A percentile compares a stretch with the other conserved stretches of the same genome.
phyloP scores from a whole-genome alignment of 2,329 filamentous ascomycete genomes.

The Monilinia polystroma region DNA sequence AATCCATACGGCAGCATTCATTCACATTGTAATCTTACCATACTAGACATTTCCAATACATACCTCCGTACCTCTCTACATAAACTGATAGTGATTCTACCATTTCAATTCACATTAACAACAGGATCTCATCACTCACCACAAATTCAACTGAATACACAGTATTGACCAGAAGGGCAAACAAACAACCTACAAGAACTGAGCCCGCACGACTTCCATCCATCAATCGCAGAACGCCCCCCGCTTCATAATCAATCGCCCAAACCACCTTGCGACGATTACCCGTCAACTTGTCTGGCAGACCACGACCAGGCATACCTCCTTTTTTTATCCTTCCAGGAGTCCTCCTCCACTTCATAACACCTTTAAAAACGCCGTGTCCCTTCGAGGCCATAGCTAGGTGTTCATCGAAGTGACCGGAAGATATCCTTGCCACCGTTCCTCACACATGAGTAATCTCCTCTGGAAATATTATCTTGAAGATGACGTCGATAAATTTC shows the following conservation, averaged over 20 bases:
- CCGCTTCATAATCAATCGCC: slow-evolving; percentile 15
- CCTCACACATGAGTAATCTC: slow-evolving; percentile 84
- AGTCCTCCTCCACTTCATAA: slow-evolving; percentile 50
- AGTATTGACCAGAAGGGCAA: not conserved
- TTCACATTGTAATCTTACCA: slow-evolving; percentile 3
- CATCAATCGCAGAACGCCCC: slow-evolving; percentile 14
- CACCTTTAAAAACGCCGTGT: slow-evolving; percentile 93
- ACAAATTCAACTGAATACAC: not conserved
- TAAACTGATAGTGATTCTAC: slow-evolving; percentile 4
- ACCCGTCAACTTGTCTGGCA: slow-evolving; percentile 24
- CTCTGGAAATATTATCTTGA: slow-evolving; percentile 97
- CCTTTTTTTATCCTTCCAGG: slow-evolving; percentile 29
- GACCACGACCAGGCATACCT: slow-evolving; percentile 17
- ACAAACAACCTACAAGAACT: not conserved
- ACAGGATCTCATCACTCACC: not conserved
- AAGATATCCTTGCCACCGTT: slow-evolving; percentile 39
- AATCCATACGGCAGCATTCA: not conserved
- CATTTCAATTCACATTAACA: not conserved
- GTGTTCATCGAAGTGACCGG: slow-evolving; percentile 48
- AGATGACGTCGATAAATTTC: slow-evolving; percentile 96
- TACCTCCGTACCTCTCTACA: not conserved
- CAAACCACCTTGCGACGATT: slow-evolving; percentile 10
- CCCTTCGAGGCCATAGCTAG: slow-evolving; percentile 86
- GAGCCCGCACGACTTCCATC: not conserved
- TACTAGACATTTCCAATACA: not conserved